A percentile compares a stretch with the other conserved stretches of the same genome.
Conservation (phyloP, 805 yeast genomes). For the Metschnikowia lunata region DNA sequence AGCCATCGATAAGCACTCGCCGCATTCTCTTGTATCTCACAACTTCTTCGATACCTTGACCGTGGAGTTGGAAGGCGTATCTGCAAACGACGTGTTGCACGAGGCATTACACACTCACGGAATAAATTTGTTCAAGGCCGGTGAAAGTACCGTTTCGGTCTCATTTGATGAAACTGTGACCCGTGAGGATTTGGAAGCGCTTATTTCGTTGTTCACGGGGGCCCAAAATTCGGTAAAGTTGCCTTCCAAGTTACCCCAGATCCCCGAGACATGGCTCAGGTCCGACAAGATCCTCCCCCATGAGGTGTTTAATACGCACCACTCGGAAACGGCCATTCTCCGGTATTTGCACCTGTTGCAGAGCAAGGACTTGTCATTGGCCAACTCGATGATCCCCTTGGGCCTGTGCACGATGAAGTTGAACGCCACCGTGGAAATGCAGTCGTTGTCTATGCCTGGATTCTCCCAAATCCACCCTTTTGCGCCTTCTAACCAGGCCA, state of each 20-base stretch:
- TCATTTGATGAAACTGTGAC: constrained; percentile 88
- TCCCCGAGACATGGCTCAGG: constrained; percentile 50
- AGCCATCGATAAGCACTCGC: constrained; percentile 34
- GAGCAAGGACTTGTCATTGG: constrained; percentile 82
- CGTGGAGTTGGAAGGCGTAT: constrained; percentile 46
- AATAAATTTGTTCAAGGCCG: constrained; percentile 72
- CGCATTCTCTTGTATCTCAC: constrained; percentile 50
- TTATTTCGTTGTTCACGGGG: constrained; percentile 60
- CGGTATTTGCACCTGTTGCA: constrained; percentile 85
- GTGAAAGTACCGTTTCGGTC: constrained; percentile 60
- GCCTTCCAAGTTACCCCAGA: constrained; percentile 40
- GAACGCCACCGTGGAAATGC: constrained; percentile 93
- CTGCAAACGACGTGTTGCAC: constrained; percentile 53
- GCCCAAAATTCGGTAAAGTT: constrained; percentile 11
- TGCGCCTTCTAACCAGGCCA: constrained; percentile 84
- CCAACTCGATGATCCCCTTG: constrained; percentile 94
- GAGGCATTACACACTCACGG: constrained; percentile 57
- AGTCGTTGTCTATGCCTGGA: constrained; percentile 92
- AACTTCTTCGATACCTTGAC: constrained; percentile 88
- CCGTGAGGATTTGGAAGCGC: constrained; percentile 50
- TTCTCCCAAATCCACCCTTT: constrained; percentile 88
- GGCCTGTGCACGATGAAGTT: constrained; percentile 99
- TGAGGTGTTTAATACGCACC: constrained; percentile 80
- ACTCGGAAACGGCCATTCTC: constrained; percentile 91
- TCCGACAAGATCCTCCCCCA: constrained; percentile 59